Evolutionary conservation across 305 asterid species (phyloP).

Genomic region (Striga hermonthica): DNA sequence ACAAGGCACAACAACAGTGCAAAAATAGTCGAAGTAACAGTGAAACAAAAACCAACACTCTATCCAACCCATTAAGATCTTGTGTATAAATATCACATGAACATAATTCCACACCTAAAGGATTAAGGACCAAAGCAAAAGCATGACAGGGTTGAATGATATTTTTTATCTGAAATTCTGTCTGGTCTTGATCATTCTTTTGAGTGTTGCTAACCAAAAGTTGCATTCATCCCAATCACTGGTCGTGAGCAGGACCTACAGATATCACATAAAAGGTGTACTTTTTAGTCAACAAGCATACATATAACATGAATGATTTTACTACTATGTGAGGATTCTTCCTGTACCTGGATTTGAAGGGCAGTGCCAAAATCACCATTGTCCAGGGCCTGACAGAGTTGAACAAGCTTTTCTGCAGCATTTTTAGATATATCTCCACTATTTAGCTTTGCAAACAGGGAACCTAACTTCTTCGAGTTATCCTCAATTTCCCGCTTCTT

Average conservation of each 20-base stretch:
- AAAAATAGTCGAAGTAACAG: not conserved
- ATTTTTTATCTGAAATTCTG: constrained; percentile 66
- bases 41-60: constrained; percentile 35
- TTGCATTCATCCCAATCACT: constrained; percentile 99
- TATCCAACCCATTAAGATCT: constrained; percentile 37
- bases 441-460: constrained; percentile 80
- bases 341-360: constrained; percentile 81
- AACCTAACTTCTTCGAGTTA: constrained; percentile 88
- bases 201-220: constrained; percentile 90
- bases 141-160: constrained; percentile 29
- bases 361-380: constrained; percentile 76
- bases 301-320: not conserved
- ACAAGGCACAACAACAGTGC: constrained; percentile 26
- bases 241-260: constrained; percentile 86
- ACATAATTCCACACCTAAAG: constrained; percentile 36
- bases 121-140: constrained; percentile 29
- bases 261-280: constrained; percentile 5
- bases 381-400: constrained; percentile 86
- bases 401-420: constrained; percentile 91
- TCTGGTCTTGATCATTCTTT: constrained; percentile 92
- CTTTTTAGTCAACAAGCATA: constrained; percentile 21
- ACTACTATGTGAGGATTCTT: not conserved
- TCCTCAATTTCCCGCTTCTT: constrained; percentile 97
- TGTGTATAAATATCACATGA: constrained; percentile 40
- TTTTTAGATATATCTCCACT: constrained; percentile 88